phyloP scores from a whole-genome alignment of 768 basidiomycete species.

The Hydnomerulius pinastri region DNA sequence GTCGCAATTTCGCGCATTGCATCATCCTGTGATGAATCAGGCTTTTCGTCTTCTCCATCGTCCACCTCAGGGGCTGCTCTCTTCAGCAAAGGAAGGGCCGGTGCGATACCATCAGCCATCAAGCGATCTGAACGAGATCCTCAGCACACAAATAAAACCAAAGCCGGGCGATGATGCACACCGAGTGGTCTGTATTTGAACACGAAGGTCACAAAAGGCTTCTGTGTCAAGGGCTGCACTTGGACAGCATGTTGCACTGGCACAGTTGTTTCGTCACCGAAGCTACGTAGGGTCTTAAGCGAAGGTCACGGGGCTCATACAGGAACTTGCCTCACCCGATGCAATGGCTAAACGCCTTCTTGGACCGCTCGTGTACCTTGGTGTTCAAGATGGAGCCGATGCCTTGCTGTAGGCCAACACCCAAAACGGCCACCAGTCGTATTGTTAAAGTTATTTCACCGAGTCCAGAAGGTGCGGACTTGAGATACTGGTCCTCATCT shows the following conservation, averaged over 20 bases:
- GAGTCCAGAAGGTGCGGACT: conserved; percentile 5
- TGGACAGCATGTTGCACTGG: neutral
- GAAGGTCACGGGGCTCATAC: neutral
- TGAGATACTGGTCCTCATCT: conserved; percentile 9
- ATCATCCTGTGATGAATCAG: conserved; percentile 3
- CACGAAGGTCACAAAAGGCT: conserved; percentile 6
- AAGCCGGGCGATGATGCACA: neutral
- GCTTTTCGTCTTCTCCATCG: neutral
- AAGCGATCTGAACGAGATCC: neutral
- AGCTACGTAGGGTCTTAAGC: neutral
- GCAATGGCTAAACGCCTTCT: conserved; percentile 12
- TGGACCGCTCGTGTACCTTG: conserved; percentile 11
- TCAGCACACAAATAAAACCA: neutral
- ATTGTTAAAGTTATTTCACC: conserved; percentile 9
- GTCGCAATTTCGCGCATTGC: conserved; percentile 1
- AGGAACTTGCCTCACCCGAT: conserved; percentile 1
- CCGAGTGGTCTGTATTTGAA: conserved; percentile 12
- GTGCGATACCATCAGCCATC: conserved; percentile 5
- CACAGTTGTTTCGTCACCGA: conserved; percentile 2
- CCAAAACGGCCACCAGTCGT: conserved; percentile 1
- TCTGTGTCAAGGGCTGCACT: neutral
- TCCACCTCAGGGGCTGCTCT: neutral
- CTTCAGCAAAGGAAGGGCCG: conserved; percentile 2
- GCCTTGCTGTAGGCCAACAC: neutral
- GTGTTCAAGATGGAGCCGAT: neutral